Conservation (phyloP, 305 asterid species). For the Caryopteris hybrid region DNA sequence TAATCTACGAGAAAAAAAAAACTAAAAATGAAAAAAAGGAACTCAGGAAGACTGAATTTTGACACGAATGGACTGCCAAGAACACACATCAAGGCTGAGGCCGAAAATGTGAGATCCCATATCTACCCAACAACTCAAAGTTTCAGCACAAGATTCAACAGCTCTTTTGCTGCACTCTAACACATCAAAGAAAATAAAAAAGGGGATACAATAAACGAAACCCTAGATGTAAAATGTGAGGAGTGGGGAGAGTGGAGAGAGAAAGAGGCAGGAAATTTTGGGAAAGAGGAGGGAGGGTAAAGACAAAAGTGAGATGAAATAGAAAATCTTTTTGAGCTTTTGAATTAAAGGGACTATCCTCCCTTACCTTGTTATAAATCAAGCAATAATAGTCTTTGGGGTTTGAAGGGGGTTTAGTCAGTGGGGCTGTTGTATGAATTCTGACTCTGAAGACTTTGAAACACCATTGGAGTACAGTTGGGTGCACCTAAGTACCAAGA, state of each 20-base stretch:
- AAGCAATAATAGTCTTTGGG: slow-evolving; percentile 9
- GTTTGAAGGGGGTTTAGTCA: slow-evolving; percentile 13
- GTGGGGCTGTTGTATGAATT: slow-evolving; percentile 18
- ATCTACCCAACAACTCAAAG: slow-evolving; percentile 19
- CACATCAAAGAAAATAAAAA: slow-evolving; percentile 13
- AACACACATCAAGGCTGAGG: slow-evolving; percentile 32
- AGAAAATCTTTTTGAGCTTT: slow-evolving; percentile 45
- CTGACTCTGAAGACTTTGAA: slow-evolving; percentile 20
- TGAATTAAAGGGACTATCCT: slow-evolving; percentile 27
- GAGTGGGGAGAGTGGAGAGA: slow-evolving; percentile 15
- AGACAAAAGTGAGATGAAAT: slow-evolving; percentile 68
- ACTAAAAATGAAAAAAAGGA: not conserved
- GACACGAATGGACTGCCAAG: slow-evolving; percentile 19
- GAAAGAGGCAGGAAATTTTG: slow-evolving; percentile 18
- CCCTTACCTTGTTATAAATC: slow-evolving; percentile 8
- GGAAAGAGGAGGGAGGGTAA: slow-evolving; percentile 39
- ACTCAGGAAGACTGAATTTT: slow-evolving; percentile 29
- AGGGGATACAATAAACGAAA: slow-evolving; percentile 30
- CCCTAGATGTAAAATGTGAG: slow-evolving; percentile 74
- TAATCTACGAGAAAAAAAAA: not conserved
- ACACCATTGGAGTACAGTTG: slow-evolving; percentile 35
- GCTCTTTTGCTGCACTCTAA: slow-evolving; percentile 14
- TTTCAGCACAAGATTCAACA: slow-evolving; percentile 21
- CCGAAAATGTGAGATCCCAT: slow-evolving; percentile 34
- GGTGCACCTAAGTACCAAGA: slow-evolving; percentile 41